Conservation (phyloP, 23 red algal genomes). For the Gracilaria gracilis region DNA sequence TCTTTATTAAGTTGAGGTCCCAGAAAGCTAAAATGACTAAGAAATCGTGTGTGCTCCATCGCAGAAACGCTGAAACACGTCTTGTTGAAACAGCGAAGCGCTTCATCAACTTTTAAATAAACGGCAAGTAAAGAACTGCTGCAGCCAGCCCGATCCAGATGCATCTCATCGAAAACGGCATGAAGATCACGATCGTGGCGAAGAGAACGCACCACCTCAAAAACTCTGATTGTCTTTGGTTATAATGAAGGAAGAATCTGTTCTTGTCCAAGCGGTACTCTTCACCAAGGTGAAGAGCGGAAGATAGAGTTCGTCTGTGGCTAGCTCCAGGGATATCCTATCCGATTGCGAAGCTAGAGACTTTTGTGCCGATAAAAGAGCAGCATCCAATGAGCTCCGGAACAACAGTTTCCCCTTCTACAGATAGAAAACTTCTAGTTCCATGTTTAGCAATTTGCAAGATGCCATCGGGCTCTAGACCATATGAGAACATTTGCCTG, state of each 20-base stretch:
- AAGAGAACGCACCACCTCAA: conserved; percentile 23
- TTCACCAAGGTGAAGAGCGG: neutral
- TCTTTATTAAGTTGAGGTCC: neutral
- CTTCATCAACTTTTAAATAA: conserved; percentile 29
- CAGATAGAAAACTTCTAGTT: conserved; percentile 33
- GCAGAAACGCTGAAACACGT: neutral
- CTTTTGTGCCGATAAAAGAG: conserved; percentile 32
- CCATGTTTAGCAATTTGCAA: conserved; percentile 42
- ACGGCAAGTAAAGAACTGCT: conserved; percentile 31
- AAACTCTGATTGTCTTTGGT: neutral
- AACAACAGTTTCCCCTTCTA: conserved; percentile 74
- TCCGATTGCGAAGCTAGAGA: conserved; percentile 26
- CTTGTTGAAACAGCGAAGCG: conserved; percentile 31
- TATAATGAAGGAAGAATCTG: conserved; percentile 4
- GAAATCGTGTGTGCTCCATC: conserved; percentile 6
- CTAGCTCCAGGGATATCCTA: conserved; percentile 44
- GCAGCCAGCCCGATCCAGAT: conserved; percentile 20
- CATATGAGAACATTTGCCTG: conserved; percentile 51
- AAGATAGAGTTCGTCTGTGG: neutral
- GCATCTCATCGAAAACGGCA: neutral
- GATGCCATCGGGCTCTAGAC: conserved; percentile 49
- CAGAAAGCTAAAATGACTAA: neutral
- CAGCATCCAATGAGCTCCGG: conserved; percentile 72
- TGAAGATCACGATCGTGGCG: conserved; percentile 42
- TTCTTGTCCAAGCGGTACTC: neutral